phyloP scores from a whole-genome alignment of 2,329 filamentous ascomycete species.

The Trichoderma simmonsii region DNA sequence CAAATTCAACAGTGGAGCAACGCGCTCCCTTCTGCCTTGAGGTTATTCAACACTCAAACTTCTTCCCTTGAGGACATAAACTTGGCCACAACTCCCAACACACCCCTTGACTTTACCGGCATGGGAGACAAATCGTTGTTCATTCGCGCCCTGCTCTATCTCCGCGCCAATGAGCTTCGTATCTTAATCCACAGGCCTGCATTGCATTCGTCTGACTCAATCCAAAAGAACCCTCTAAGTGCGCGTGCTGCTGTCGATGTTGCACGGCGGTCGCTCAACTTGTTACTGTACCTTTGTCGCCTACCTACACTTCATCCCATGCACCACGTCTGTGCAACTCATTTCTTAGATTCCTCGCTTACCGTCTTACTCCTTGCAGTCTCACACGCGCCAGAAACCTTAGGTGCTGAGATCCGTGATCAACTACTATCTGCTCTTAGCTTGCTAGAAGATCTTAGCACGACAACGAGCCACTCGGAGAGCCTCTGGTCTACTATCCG shows the following conservation, averaged over 20 bases:
- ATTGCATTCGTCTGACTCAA: not conserved
- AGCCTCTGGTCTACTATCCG: not conserved
- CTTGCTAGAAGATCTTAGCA: not conserved
- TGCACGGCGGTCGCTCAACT: not conserved
- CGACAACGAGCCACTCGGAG: not conserved
- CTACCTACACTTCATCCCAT: not conserved
- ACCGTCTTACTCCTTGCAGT: not conserved
- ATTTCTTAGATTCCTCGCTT: not conserved
- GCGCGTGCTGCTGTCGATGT: not conserved
- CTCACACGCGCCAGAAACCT: not conserved
- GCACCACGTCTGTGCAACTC: not conserved
- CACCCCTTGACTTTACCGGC: not conserved
- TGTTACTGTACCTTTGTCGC: not conserved
- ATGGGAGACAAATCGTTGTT: not conserved
- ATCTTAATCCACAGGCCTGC: not conserved
- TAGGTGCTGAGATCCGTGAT: not conserved
- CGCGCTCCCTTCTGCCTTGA: not conserved
- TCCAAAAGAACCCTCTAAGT: not conserved
- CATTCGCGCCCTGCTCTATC: not conserved
- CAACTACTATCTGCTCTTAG: not conserved
- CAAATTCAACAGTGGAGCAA: not conserved
- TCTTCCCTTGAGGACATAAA: accelerated
- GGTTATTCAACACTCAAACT: not conserved
- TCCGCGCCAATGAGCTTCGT: not conserved
- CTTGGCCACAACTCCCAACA: not conserved